Evolutionary conservation across 2,329 filamentous ascomycete species (phyloP), one percentile per base, ranked within the genome.

Genomic region (Penicillium sp.): DNA sequence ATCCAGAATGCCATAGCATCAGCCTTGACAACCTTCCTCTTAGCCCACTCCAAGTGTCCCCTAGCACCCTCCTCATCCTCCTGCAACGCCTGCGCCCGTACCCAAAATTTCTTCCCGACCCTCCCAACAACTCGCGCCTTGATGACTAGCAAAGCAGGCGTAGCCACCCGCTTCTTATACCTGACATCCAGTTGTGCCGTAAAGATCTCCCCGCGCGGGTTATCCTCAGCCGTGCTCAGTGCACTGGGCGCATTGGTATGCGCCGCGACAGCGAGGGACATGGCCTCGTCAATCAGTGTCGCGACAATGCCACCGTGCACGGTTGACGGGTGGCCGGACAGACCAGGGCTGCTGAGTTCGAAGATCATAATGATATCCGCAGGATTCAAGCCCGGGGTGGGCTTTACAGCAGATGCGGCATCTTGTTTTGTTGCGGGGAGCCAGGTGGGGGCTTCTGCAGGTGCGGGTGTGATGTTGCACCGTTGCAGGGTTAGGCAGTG

Each of bases 1-100:
- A 77, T 55, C 71, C 75, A 77, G 57, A 77, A 72, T 4, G 71
- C 75, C 57, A 75, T 70, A 1, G 72, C 74, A 60, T 74, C 72
- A 3, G 72, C 67, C 57, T 70, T 72, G 9, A 77, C 65, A 2
- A 65, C 41, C 58, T 72, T 70, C 54, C 57, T 65, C 47, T 65
- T 71, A 27, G 60, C 60, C 67, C 64, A 69, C 57, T 71, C 69
- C 42, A 70, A 55, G 47, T 69, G 66, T 1, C 63, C 67, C 23
- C 62, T 64, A 7, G 55, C 51, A 37, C 65, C 59, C 10, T 64
- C 66, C 21, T 69, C 64, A 39, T 71, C 72, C 34, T 72, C 68
- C 62, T 77, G 75, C 21, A 76, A 44, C 13, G 69, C 64, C 59
- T 75, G 70, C 8, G 72, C 74, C 35, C 69, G 58, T 13, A 75